Evolutionary conservation across 352 stramenopile genomes (phyloP).

Genomic region (Globisporangium splendens): DNA sequence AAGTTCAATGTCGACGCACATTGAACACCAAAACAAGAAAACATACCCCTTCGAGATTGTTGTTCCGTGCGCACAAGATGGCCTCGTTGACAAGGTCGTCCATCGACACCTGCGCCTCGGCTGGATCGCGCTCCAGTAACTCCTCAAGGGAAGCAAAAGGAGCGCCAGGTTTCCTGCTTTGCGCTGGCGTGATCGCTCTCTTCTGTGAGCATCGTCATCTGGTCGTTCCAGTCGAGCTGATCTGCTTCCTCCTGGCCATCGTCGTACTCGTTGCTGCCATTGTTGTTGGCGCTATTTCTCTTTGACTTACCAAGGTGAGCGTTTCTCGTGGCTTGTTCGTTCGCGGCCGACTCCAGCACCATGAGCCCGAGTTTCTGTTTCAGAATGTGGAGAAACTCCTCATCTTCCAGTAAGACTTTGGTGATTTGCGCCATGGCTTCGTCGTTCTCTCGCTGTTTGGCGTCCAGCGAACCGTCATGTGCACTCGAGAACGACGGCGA

Average conservation of each 20-base stretch:
- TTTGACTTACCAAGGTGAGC: neutral
- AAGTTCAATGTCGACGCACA: neutral
- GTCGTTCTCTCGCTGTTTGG: conserved; percentile 24
- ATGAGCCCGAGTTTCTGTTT: conserved; percentile 58
- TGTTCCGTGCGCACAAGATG: conserved; percentile 71
- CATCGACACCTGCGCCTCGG: conserved; percentile 30
- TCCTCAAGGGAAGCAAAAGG: conserved; percentile 34
- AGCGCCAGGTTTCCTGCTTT: neutral
- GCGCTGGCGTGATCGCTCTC: conserved; percentile 37
- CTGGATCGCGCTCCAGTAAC: conserved; percentile 38
- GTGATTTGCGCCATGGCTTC: conserved; percentile 29
- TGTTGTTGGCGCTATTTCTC: neutral
- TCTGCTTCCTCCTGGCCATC: conserved; percentile 27
- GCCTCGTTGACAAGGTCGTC: conserved; percentile 45
- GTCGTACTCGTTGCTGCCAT: conserved; percentile 9
- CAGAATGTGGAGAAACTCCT: conserved; percentile 56
- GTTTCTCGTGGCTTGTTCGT: conserved; percentile 1
- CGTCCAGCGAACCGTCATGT: conserved; percentile 8
- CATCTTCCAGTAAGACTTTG: conserved; percentile 42
- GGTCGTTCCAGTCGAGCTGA: conserved; percentile 39
- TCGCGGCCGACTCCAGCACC: conserved; percentile 6
- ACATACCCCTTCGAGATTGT: conserved; percentile 73
- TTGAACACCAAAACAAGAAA: neutral
- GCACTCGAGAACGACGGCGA: neutral
- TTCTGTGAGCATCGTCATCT: conserved; percentile 39